These are phyloP conservation scores for Penicillium desertorum DNA, from an alignment of 495 filamentous ascomycete genomes.

Conservation along the genomic window DNA sequence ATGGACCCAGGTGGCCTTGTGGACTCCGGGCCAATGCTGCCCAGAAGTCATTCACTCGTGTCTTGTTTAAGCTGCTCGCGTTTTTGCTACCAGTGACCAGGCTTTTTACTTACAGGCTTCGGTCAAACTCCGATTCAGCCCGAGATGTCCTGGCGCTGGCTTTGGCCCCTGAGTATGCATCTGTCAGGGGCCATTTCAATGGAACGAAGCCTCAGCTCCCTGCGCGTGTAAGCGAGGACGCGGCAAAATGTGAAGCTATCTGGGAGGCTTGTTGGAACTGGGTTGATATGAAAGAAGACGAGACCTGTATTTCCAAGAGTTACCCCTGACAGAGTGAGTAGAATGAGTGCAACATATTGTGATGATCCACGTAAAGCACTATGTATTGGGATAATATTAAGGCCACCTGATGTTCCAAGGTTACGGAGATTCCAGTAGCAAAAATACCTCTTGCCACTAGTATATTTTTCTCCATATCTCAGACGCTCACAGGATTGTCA, in stretches of 20 bases:
- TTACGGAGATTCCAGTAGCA: not conserved
- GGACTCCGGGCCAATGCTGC: constrained; percentile 46
- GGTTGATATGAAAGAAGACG: constrained; percentile 20
- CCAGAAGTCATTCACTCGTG: constrained; percentile 41
- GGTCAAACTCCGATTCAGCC: constrained; percentile 31
- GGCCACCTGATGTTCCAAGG: not conserved
- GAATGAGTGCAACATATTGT: not conserved
- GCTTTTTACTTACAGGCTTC: constrained; percentile 6
- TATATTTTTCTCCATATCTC: not conserved
- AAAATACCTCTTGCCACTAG: not conserved
- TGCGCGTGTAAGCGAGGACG: constrained; percentile 39
- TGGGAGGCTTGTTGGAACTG: constrained; percentile 49
- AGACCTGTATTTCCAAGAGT: constrained; percentile 8
- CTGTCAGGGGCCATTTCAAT: constrained; percentile 42
- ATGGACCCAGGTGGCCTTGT: constrained; percentile 48
- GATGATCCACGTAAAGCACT: not conserved
- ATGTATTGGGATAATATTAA: not conserved
- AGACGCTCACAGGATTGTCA: constrained; percentile 4
- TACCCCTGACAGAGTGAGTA: not conserved
- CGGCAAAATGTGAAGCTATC: constrained; percentile 41
- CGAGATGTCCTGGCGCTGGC: constrained; percentile 40
- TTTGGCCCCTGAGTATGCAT: constrained; percentile 24
- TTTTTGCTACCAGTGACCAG: constrained; percentile 35
- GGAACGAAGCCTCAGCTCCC: constrained; percentile 36
- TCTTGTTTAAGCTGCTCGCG: constrained; percentile 35